These are phyloP conservation scores for Daldinia grandis DNA, from an alignment of 495 filamentous ascomycete genomes.

Conservation along the genomic window DNA sequence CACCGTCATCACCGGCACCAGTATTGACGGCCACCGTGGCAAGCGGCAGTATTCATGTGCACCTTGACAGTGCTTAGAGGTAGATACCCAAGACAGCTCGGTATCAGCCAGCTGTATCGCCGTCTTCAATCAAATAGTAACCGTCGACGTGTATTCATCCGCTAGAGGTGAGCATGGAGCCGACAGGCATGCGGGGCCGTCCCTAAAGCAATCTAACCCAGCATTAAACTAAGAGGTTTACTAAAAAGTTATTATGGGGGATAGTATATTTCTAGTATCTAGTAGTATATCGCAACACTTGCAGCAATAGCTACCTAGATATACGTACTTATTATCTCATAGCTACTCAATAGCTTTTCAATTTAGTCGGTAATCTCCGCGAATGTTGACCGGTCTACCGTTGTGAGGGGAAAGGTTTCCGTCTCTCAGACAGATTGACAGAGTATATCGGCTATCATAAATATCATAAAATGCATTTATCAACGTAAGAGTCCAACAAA, in stretches of 20 bases:
- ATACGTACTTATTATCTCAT: background rate
- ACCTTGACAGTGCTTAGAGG: background rate
- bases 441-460: background rate
- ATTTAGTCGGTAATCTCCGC: background rate
- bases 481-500: conserved; percentile 2
- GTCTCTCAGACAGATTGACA: background rate
- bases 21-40: conserved; percentile 23
- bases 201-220: background rate
- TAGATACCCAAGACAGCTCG: background rate
- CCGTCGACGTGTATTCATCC: background rate
- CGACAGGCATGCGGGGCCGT: background rate
- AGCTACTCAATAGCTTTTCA: background rate
- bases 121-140: background rate
- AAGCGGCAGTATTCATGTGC: conserved; percentile 15
- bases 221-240: background rate
- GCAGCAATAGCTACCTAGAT: background rate
- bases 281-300: background rate
- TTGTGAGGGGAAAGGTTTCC: background rate
- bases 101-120: background rate
- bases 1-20: background rate
- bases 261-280: background rate
- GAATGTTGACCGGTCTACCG: background rate
- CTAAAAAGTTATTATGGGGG: background rate
- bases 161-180: background rate
- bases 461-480: too few species aligned